Percentiles rank a stretch among this genome's conserved stretches.
These are phyloP conservation scores for Russula sp. DNA, from an alignment of 768 basidiomycete genomes.

Conservation along the genomic window DNA sequence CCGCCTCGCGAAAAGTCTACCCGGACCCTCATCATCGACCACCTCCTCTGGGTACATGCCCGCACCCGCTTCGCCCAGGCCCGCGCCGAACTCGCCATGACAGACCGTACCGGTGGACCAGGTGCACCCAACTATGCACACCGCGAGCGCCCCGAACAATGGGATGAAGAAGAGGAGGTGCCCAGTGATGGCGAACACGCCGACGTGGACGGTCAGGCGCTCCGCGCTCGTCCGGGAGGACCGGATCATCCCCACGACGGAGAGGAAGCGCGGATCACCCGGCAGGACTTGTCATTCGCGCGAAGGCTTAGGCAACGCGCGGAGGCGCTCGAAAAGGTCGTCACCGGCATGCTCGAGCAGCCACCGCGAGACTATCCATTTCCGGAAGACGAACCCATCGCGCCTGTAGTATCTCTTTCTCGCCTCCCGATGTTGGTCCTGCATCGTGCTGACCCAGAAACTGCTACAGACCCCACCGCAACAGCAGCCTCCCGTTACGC, in stretches of 20 bases:
- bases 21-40: conserved; percentile 79
- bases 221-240: conserved; percentile 46
- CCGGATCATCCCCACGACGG: conserved; percentile 45
- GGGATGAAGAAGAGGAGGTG: conserved; percentile 66
- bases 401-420: conserved; percentile 29
- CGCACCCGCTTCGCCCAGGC: conserved; percentile 79
- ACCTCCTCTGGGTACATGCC: conserved; percentile 81
- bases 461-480: conserved; percentile 42
- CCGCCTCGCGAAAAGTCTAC: conserved; percentile 88
- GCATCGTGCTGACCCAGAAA: background rate
- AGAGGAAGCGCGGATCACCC: conserved; percentile 51
- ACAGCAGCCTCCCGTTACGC: conserved; percentile 32
- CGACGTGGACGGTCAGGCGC: conserved; percentile 24
- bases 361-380: conserved; percentile 59
- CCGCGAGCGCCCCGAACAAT: conserved; percentile 66
- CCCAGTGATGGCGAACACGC: conserved; percentile 60
- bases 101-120: conserved; percentile 69
- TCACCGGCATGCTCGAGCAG: conserved; percentile 74
- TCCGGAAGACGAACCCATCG: conserved; percentile 47
- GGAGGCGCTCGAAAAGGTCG: conserved; percentile 78
- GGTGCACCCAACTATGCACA: conserved; percentile 54
- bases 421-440: background rate
- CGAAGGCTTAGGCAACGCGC: conserved; percentile 62
- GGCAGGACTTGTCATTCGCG: conserved; percentile 59
- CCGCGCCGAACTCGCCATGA: conserved; percentile 81